Evolutionary conservation across 2,329 filamentous ascomycete species (phyloP), one percentile per base, ranked within the genome.

Genomic region (Xenosphaeropsis pyriputrescens): DNA sequence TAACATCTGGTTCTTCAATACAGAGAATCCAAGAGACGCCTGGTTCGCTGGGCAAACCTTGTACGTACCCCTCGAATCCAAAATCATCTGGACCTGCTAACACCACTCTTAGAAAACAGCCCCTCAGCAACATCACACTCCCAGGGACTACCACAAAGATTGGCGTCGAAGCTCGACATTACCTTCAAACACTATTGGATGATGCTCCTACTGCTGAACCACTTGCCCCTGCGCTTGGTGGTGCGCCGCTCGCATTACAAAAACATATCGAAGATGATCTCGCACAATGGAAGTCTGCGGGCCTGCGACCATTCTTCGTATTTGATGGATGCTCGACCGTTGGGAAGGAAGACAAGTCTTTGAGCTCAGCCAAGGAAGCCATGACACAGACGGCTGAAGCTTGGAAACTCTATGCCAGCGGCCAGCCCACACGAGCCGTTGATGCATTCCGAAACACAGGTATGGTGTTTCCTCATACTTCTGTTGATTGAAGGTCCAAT

Each of bases 141-240:
- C 30, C 30, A 15, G 30, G 30, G 8, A 17, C 30, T 32, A 32
- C 30, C 12, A 32, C 30, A 32, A 72, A 79, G 38, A 72, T 95
- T 50, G 88, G 79, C 46, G 77, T 96, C 51, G 88, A 95, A 64
- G 91, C 89, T 39, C 80, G 83, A 38, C 82, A 93, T 59, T 96
- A 91, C 58, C 73, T 98, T 45, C 72, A 80, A 56, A 75, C 78
- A 42, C 72, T 93, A 47, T 75, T 94, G 50, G 75, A 80, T 53
- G 72, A 70, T 40, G 58, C 70, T 32, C 72, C 75, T 18, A 78
- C 74, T 34, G 80, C 84, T 53, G 91, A 98, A 58, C 88, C 89
- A 32, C 76, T 98, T 26, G 72, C 96, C 26, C 77, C 86, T 39
- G 91, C 91, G 16, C 73, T 96, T 35, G 91, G 89, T 36, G 91